Base-by-base conservation (phyloP, 192 early-diverging fungal species). In the Blastocladiella britannica region DNA sequence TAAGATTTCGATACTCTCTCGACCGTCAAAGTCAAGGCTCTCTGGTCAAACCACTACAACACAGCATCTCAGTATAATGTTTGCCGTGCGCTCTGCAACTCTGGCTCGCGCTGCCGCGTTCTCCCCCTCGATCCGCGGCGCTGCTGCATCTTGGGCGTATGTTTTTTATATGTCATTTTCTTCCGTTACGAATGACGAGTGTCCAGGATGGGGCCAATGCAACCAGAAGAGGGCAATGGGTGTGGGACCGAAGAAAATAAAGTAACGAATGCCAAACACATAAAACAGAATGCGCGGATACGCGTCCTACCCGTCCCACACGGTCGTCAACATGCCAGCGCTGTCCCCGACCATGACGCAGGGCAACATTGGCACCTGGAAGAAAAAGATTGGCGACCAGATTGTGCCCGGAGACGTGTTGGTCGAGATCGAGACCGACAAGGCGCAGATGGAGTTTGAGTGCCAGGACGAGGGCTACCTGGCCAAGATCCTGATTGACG, bases 361-460 rank as follows among this genome's bases (percentile, higher is more conserved):
- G 67, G 91, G 91, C 62, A 90, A 87, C 67, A 81, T 97, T 67
- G 89, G 89, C 30, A 66, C 70, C 54, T 97, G 91, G 91, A 76
- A 84, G 63, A 97, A 97, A 71, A 81, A 88, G 66, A 79, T 93
- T 58, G 93, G 94, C 27, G 94, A 97, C 66, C 69, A 80, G 56
- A 75, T 93, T 59, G 61, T 69, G 23, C 82, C 91, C 27, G 94
- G 94, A 47, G 94, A 97, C 67, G 82, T 93, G 30, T 69, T 97
- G 37, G 79, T 91, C 25, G 93, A 93, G 68, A 89, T 98, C 57
- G 94, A 98, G 68, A 98, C 94, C 26, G 94, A 98, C 67, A 98
- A 98, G 84, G 94, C 94, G 12, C 86, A 89, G 68, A 95, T 98
- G 91, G 94, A 98, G 65, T 91, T 98, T 57, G 94, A 98, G 69